Conservation (phyloP, 202 grass and related monocot genomes). For the Tripidium arundinaceum region DNA sequence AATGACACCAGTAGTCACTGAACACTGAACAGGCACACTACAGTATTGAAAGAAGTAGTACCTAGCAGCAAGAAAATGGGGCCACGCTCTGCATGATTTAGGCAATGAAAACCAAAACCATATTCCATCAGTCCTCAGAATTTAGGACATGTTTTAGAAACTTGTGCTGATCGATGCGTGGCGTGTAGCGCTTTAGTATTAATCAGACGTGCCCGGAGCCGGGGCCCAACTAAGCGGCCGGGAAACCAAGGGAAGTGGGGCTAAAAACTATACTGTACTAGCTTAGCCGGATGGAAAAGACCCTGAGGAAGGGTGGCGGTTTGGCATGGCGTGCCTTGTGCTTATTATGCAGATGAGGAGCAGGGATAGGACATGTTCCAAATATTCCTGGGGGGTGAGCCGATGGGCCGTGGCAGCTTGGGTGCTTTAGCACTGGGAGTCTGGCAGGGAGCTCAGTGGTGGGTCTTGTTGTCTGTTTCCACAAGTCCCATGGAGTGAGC, state of each 20-base stretch:
- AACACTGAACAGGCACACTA: not conserved
- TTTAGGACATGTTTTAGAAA: constrained; percentile 50
- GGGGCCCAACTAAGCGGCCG: constrained; percentile 21
- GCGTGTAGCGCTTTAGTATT: not conserved
- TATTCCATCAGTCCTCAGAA: constrained; percentile 21
- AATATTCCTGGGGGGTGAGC: constrained; percentile 45
- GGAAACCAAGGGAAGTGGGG: constrained; percentile 54
- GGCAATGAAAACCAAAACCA: not conserved
- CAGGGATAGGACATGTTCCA: constrained; percentile 55
- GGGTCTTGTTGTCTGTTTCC: constrained; percentile 40
- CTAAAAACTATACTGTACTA: constrained; percentile 25
- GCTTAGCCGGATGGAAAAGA: constrained; percentile 6
- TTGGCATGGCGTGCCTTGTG: constrained; percentile 30
- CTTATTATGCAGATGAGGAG: constrained; percentile 28
- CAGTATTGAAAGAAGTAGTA: not conserved
- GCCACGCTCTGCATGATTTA: constrained; percentile 1
- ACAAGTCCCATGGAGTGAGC: constrained; percentile 26
- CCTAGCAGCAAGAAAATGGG: not conserved
- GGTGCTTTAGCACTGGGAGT: constrained; percentile 17
- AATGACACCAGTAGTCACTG: not conserved
- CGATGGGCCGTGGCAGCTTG: constrained; percentile 1
- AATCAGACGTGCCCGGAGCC: not conserved
- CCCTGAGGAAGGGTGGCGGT: constrained; percentile 23
- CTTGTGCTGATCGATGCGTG: constrained; percentile 37
- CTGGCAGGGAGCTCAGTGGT: constrained; percentile 36